A percentile compares a stretch with the other conserved stretches of the same genome.
Conservation (phyloP, 2,329 filamentous ascomycete species). For the Trichoderma atroviride region DNA sequence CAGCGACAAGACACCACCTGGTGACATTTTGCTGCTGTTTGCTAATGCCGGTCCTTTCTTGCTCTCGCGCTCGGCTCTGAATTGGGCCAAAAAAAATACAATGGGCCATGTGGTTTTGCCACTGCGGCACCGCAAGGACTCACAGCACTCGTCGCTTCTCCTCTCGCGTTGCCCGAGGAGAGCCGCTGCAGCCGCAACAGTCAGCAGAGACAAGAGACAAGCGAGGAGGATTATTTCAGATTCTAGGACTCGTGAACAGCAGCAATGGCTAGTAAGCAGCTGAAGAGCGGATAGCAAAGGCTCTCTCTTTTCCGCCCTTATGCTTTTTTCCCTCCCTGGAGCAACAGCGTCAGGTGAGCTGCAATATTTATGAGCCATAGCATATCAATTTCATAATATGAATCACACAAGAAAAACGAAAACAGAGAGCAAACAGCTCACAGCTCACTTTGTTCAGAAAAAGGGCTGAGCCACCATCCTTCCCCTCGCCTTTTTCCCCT, state of each 20-base stretch:
- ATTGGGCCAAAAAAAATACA: background rate
- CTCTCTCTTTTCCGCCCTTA: background rate
- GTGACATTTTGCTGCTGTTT: background rate
- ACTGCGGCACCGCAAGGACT: constrained; percentile 12
- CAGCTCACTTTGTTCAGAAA: background rate
- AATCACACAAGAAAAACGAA: background rate
- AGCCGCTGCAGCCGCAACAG: constrained; percentile 3
- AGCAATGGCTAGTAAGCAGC: background rate
- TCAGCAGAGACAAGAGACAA: background rate
- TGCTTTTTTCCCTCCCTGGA: background rate
- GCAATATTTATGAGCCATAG: background rate
- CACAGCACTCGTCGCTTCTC: background rate
- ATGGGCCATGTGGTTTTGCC: constrained; percentile 10
- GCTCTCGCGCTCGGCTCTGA: background rate
- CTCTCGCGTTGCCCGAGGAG: background rate
- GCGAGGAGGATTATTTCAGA: background rate
- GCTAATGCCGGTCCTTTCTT: background rate
- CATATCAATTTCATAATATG: background rate
- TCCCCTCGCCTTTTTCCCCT: background rate
- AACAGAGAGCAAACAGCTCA: background rate
- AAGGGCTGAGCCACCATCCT: background rate
- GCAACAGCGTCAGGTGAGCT: constrained; percentile 5
- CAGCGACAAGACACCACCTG: background rate
- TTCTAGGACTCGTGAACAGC: background rate
- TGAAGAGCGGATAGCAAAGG: constrained; percentile 14